phyloP scores from a whole-genome alignment of 2,329 filamentous ascomycete species.

The Ambrosiella xylebori region DNA sequence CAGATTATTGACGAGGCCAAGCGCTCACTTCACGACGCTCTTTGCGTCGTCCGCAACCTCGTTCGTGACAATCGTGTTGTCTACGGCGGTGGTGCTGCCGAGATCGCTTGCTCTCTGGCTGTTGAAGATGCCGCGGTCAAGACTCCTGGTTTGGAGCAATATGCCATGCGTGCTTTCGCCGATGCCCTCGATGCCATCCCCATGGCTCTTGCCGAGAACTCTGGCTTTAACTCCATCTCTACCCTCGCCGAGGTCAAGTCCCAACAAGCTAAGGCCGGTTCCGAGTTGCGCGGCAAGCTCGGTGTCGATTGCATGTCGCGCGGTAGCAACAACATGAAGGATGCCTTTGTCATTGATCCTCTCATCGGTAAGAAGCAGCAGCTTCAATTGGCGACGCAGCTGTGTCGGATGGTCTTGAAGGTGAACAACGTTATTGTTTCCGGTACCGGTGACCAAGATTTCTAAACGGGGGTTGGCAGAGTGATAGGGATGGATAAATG shows the following conservation, averaged over 20 bases:
- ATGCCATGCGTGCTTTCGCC: conserved; percentile 94
- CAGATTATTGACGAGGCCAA: conserved; percentile 98
- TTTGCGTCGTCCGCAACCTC: conserved; percentile 93
- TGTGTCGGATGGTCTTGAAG: conserved; percentile 97
- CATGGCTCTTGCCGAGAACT: conserved; percentile 95
- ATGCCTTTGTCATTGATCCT: conserved; percentile 95
- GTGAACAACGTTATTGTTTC: conserved; percentile 92
- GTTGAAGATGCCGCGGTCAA: conserved; percentile 90
- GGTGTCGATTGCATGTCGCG: conserved; percentile 97
- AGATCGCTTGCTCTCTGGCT: conserved; percentile 91
- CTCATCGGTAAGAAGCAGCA: conserved; percentile 97
- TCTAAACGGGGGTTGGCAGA: conserved; percentile 32
- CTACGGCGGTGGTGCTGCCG: conserved; percentile 89
- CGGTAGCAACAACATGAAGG: conserved; percentile 92
- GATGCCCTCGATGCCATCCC: conserved; percentile 87
- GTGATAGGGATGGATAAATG: conserved; percentile 14
- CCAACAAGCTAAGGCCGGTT: conserved; percentile 67
- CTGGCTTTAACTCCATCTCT: conserved; percentile 85
- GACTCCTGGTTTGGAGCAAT: conserved; percentile 94
- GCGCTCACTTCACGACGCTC: conserved; percentile 87
- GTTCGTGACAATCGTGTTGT: conserved; percentile 94
- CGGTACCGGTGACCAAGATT: conserved; percentile 74
- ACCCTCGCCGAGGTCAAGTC: conserved; percentile 91
- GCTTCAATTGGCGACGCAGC: conserved; percentile 84
- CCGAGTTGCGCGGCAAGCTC: conserved; percentile 39